These are phyloP conservation scores for Ormosia emarginata DNA, from an alignment of 306 rosid species.

Conservation along the genomic window DNA sequence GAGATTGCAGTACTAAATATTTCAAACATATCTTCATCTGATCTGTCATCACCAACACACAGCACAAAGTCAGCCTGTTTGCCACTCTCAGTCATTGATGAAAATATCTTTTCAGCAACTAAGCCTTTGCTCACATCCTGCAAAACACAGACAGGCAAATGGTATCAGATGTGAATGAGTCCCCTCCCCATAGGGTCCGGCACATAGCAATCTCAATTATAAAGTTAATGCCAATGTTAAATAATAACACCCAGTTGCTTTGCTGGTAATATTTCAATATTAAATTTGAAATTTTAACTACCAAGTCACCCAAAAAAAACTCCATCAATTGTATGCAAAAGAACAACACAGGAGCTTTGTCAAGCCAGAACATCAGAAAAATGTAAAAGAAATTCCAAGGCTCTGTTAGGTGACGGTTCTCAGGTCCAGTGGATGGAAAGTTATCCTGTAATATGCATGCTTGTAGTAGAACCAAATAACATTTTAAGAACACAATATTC, in stretches of 20 bases:
- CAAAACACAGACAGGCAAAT: slow-evolving; percentile 4
- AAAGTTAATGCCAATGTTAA: background rate
- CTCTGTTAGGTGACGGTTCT: background rate
- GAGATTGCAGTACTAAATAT: slow-evolving; percentile 48
- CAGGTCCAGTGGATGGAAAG: background rate
- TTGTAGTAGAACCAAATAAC: background rate
- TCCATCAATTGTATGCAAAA: background rate
- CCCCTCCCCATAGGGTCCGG: background rate
- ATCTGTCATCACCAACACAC: slow-evolving; percentile 87
- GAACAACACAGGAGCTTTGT: background rate
- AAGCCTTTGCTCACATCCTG: slow-evolving; percentile 81
- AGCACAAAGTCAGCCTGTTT: slow-evolving; percentile 74
- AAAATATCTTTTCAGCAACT: slow-evolving; percentile 66
- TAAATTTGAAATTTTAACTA: background rate
- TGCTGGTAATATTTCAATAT: background rate
- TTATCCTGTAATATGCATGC: background rate
- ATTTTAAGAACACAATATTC: background rate
- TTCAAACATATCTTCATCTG: slow-evolving; percentile 94
- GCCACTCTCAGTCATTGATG: slow-evolving; percentile 58
- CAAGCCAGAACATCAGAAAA: background rate
- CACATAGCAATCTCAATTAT: background rate
- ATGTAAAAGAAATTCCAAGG: background rate
- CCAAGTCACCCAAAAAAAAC: background rate
- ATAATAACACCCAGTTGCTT: background rate
- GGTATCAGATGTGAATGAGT: background rate